Evolutionary conservation across 768 basidiomycete species (phyloP), one percentile per base, ranked within the genome.

Genomic region (Pleurotus platypus): DNA sequence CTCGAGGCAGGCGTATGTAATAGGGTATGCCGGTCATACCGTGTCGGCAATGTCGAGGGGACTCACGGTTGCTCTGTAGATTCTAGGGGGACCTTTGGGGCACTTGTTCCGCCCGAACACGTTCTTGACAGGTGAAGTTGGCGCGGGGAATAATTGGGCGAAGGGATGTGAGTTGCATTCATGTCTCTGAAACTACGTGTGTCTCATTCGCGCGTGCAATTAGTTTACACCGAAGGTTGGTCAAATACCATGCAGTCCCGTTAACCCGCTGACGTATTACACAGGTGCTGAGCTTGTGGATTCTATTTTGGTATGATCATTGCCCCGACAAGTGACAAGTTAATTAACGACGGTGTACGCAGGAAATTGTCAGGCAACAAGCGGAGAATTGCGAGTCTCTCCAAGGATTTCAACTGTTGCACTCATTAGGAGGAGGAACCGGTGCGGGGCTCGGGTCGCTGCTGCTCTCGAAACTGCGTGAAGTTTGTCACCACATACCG

Each of bases 71-170:
- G 12, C 8, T 45, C 8, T 60, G 8, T 9, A 92, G 84, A 72
- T 92, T 49, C 83, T 84, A 47, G 78, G 84, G 24, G 90, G 92
- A 9, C 71, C 80, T 2, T 72, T 90, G 39, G 94, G 94, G 2
- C 63, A 67, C 6, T 77, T 98, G 5, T 97, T 94, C 74, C 82
- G 87, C 49, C 95, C 95, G 2, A 93, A 94, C 67, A 96, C 92
- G 1, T 96, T 81, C 67, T 68, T 94, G 47, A 81, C 82, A 38
- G 79, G 84, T 1, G 72, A 79, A 42, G 69, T 71, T 1, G 80
- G 81, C n/a, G 82, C 94, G 0, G 94, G 94, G 15, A 97, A 98
- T 65, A 96, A 95, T 61, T 97, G 92, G 90, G 94, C 93, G 13
- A 96, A 97, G 74, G 92, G 91, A 80, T 91, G 90, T 91, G 63